Evolutionary conservation across 768 basidiomycete species (phyloP), one percentile per base, ranked within the genome.

Genomic region (Amanita inopinata): DNA sequence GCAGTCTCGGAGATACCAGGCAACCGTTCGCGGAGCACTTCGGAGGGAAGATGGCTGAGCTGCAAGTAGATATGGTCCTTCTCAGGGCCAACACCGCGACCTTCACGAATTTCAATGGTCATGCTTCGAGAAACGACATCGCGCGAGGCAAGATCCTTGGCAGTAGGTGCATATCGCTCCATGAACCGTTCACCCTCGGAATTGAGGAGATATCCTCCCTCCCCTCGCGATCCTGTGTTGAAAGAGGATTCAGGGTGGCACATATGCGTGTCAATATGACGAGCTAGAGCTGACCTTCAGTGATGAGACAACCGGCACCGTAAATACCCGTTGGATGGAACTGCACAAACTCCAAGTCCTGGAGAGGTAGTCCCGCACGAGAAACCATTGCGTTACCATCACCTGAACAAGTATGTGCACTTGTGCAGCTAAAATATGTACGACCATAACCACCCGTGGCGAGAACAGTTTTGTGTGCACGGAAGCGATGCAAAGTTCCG

Each of bases 271-370:
- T 33, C 24, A 15, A 22, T 15, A 18, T 3, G 35, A 11, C n/a
- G 19, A 47, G 19, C 4, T 18, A 20, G 14, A 17, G 17, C 33
- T 6, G 56, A 87, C 92, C 93, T 73, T 98, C 94, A 9, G 94
- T 98, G 59, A 99, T 99, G 51, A 99, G 74, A 65, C 96, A 99
- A 36, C 96, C 96, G 54, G 96, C 94, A 51, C 96, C 96, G 59
- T 98, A 99, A 56, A 99, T 98, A 65, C 96, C 96, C 34, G 96
- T 98, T 2, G 96, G 96, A 63, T 98, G 96, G 88, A 99, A 99
- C 61, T 99, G 96, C n/a, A 98, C 93, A 60, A 99, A 99, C 64
- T 99, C 96, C 47, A 85, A 63, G 66, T 99, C 96, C 67, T 98
- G 96, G 33, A 98, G 71, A 41, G 96, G 96, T 40, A 99, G 71